phyloP scores from a whole-genome alignment of 805 yeast genomes.

The Lachancea cidri region DNA sequence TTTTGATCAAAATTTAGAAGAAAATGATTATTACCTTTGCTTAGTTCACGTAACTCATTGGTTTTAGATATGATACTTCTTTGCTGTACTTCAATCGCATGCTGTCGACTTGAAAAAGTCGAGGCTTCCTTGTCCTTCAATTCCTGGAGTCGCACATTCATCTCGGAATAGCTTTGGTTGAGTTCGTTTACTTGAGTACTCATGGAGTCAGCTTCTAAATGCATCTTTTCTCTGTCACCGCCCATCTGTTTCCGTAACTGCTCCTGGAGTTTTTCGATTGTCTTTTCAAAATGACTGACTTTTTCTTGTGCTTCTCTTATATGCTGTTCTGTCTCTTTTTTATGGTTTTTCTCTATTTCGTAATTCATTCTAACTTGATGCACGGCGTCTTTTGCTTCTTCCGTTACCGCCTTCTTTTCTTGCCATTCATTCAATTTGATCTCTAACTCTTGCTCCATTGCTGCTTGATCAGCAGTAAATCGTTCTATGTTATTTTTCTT shows the following conservation, averaged over 20 bases:
- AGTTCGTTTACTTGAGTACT: constrained; percentile 11
- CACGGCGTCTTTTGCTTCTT: constrained; percentile 15
- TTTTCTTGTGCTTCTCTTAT: constrained; percentile 19
- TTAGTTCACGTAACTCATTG: constrained; percentile 18
- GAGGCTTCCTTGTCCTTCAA: constrained; percentile 15
- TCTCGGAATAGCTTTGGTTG: constrained; percentile 5
- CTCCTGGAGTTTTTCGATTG: constrained; percentile 25
- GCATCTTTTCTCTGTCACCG: constrained; percentile 29
- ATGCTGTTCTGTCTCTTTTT: constrained; percentile 17
- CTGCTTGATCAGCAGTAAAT: constrained; percentile 17
- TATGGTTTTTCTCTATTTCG: constrained; percentile 20
- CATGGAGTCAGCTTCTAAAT: constrained; percentile 14
- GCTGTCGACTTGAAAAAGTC: constrained; percentile 10
- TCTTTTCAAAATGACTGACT: constrained; percentile 15
- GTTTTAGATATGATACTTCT: constrained; percentile 12
- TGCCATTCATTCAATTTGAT: constrained; percentile 11
- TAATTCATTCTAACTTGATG: constrained; percentile 15
- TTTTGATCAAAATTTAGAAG: constrained; percentile 48
- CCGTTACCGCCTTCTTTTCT: constrained; percentile 18
- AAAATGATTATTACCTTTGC: constrained; percentile 24
- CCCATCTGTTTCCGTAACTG: constrained; percentile 26
- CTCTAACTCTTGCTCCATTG: constrained; percentile 15
- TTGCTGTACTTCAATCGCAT: constrained; percentile 12
- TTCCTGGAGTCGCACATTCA: constrained; percentile 13
- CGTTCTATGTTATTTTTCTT: constrained; percentile 29